Percentiles rank a stretch among this genome's conserved stretches.
These are phyloP conservation scores for Exophiala bonariae DNA, from an alignment of 2,329 filamentous ascomycete species.

Conservation along the genomic window DNA sequence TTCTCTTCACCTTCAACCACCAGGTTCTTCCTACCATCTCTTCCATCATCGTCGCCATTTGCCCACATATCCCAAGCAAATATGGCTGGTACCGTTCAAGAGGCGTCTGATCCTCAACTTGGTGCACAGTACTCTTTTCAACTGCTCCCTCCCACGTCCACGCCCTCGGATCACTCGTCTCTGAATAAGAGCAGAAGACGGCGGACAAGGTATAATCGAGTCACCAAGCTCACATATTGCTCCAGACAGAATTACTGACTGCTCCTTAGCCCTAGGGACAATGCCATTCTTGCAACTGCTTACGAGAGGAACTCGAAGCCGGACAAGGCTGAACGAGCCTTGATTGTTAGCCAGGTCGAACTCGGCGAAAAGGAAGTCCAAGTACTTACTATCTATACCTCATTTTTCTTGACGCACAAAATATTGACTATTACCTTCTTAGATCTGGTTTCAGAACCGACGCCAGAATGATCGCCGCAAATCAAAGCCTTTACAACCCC, in stretches of 20 bases:
- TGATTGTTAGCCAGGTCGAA: constrained; percentile 80
- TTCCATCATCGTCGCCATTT: too few relatives aligned
- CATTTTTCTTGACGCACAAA: constrained; percentile 17
- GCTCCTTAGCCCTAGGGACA: constrained; percentile 73
- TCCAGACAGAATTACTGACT: constrained; percentile 1
- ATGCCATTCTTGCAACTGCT: constrained; percentile 81
- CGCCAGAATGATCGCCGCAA: constrained; percentile 90
- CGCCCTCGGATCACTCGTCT: not conserved
- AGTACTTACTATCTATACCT: constrained; percentile 50
- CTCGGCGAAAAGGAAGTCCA: constrained; percentile 96
- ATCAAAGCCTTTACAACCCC: constrained; percentile 75
- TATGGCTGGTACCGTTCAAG: too few relatives aligned
- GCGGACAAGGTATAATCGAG: constrained; percentile 24
- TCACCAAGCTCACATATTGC: not conserved
- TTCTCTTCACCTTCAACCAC: too few relatives aligned
- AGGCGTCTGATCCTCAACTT: too few relatives aligned
- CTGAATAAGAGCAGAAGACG: constrained; percentile 21
- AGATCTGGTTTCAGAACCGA: constrained; percentile 99
- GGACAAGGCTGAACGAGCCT: constrained; percentile 81
- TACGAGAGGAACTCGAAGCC: constrained; percentile 86
- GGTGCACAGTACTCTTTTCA: not conserved
- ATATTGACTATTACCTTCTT: constrained; percentile 28
- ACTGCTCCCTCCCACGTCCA: not conserved
- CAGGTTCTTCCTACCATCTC: too few relatives aligned
- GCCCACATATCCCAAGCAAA: too few relatives aligned